Evolutionary conservation across 2,329 filamentous ascomycete species (phyloP).

Genomic region (Colletotrichum lupini): DNA sequence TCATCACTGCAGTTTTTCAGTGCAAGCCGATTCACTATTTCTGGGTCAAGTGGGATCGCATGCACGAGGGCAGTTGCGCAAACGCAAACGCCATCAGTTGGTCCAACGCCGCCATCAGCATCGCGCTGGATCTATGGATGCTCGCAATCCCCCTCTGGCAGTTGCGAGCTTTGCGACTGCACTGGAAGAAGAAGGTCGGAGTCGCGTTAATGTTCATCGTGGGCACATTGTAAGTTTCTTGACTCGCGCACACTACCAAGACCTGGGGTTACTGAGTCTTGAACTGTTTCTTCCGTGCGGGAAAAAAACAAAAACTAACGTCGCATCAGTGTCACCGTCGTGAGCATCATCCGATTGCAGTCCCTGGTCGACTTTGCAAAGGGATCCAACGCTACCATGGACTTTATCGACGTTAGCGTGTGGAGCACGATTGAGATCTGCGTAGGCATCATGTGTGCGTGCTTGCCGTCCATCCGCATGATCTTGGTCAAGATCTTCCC

Average conservation of each 20-base stretch:
- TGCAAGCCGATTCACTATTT: constrained; percentile 59
- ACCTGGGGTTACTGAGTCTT: not conserved
- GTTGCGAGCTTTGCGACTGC: constrained; percentile 49
- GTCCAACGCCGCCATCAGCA: constrained; percentile 59
- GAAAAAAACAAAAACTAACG: not conserved
- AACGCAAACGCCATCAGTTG: constrained; percentile 57
- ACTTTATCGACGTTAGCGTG: constrained; percentile 39
- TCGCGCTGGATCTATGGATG: constrained; percentile 60
- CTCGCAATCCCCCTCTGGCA: constrained; percentile 57
- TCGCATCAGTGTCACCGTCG: constrained; percentile 39
- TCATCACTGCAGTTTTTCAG: constrained; percentile 55
- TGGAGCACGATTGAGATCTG: constrained; percentile 51
- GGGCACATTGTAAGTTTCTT: constrained; percentile 48
- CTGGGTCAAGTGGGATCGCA: constrained; percentile 63
- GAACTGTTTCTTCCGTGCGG: too few relatives aligned
- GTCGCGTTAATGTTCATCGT: constrained; percentile 57
- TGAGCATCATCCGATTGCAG: constrained; percentile 43
- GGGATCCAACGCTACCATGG: constrained; percentile 39
- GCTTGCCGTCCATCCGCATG: constrained; percentile 45
- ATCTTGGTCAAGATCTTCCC: constrained; percentile 47
- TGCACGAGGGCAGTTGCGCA: constrained; percentile 56
- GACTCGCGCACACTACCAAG: not conserved
- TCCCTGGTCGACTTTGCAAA: constrained; percentile 40
- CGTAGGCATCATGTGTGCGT: constrained; percentile 49
- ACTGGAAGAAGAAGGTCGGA: constrained; percentile 56